phyloP scores from a whole-genome alignment of 257 asterid genomes.

The Fraxinus cuspidata region DNA sequence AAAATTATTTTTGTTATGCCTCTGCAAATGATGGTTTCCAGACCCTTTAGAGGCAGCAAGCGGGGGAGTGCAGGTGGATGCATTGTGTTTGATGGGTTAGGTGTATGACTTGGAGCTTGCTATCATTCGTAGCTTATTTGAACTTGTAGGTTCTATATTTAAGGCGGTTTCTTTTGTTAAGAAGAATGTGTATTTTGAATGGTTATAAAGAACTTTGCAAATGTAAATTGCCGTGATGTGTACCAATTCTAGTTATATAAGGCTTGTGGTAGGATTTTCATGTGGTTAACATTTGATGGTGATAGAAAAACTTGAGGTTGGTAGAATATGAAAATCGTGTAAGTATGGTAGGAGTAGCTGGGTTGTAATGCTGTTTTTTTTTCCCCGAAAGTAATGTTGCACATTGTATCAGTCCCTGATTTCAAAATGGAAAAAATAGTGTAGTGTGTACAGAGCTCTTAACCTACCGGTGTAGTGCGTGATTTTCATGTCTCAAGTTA shows the following conservation, averaged over 20 bases:
- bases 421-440: background rate
- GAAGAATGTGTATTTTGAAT: background rate
- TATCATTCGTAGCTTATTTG: background rate
- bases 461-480: background rate
- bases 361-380: too few relatives aligned
- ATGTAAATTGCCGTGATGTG: background rate
- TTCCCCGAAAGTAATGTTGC: background rate
- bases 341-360: too few relatives aligned
- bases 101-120: background rate
- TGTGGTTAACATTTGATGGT: background rate
- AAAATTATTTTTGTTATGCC: background rate
- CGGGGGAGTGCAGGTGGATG: background rate
- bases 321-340: background rate
- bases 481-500: background rate
- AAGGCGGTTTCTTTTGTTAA: background rate
- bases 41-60: background rate
- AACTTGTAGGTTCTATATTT: background rate
- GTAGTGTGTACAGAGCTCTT: background rate
- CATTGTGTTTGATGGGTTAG: background rate
- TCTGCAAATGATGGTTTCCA: background rate
- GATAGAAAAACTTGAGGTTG: background rate
- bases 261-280: background rate
- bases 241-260: conserved; percentile 4
- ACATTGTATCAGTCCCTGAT: background rate
- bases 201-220: background rate